These are phyloP conservation scores for Brassica cretica DNA, from an alignment of 345 rosid genomes.

Conservation along the genomic window DNA sequence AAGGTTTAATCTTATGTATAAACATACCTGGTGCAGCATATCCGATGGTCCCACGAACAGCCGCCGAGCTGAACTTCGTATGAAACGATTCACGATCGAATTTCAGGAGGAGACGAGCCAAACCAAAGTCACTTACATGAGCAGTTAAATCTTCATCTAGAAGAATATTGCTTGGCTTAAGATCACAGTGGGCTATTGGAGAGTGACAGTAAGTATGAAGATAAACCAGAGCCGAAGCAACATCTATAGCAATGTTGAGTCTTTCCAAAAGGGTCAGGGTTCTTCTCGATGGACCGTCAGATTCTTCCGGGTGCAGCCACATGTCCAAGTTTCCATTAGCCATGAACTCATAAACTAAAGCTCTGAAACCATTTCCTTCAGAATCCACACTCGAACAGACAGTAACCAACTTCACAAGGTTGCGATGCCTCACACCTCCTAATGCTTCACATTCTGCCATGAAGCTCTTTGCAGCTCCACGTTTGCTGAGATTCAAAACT, in stretches of 20 bases:
- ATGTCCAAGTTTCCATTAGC: conserved; percentile 31
- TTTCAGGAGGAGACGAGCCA: background rate
- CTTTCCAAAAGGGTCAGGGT: background rate
- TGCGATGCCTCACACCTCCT: conserved; percentile 40
- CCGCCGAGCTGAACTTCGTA: conserved; percentile 38
- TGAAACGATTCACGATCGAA: background rate
- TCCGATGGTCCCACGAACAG: conserved; percentile 47
- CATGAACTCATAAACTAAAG: conserved; percentile 36
- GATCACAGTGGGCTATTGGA: background rate
- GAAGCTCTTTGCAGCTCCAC: conserved; percentile 50
- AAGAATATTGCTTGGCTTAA: conserved; percentile 9
- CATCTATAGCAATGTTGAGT: background rate
- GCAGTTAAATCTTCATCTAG: conserved; percentile 3
- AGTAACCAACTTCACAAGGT: conserved; percentile 46
- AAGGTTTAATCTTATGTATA: background rate
- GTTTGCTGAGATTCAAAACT: conserved; percentile 42
- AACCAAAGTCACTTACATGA: conserved; percentile 8
- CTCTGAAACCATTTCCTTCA: conserved; percentile 33
- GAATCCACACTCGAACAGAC: conserved; percentile 40
- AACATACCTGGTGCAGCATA: conserved; percentile 48
- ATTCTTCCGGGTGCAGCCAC: conserved; percentile 26
- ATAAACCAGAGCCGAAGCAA: conserved; percentile 4
- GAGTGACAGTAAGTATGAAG: background rate
- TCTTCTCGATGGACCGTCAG: background rate
- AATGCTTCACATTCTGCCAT: conserved; percentile 51